These are phyloP conservation scores for Boletus eberwhitei DNA, from an alignment of 768 basidiomycete species.

Conservation along the genomic window DNA sequence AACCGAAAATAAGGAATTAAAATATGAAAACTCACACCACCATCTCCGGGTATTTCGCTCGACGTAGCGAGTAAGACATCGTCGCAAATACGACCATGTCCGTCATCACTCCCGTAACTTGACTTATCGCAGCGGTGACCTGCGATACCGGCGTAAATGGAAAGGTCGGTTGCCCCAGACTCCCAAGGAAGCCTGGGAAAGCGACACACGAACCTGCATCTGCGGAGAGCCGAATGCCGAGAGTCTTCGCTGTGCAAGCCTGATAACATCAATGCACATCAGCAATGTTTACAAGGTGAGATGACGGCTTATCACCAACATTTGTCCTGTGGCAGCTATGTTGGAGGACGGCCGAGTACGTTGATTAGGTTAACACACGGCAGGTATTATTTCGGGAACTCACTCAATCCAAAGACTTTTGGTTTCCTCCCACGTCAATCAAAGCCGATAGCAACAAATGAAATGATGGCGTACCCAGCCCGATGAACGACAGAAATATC, in stretches of 20 bases:
- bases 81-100: conserved; percentile 14
- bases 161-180: neutral
- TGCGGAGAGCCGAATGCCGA: conserved; percentile 14
- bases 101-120: conserved; percentile 1
- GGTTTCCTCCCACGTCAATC: conserved; percentile 11
- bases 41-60: conserved; percentile 13
- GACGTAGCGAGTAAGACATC: conserved; percentile 23
- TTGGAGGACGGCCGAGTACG: neutral
- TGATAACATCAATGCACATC: conserved; percentile 5
- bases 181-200: neutral
- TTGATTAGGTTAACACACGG: neutral
- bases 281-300: neutral
- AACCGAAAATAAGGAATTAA: neutral
- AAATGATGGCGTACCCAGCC: conserved; percentile 19
- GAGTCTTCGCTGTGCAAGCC: conserved; percentile 21
- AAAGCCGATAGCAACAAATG: neutral
- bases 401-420: conserved; percentile 29
- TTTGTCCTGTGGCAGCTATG: conserved; percentile 23
- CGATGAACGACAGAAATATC: conserved; percentile 17
- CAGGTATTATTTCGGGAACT: conserved; percentile 2
- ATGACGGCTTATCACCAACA: conserved; percentile 16
- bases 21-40: conserved; percentile 12
- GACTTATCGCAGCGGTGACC: conserved; percentile 15
- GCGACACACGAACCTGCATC: conserved; percentile 19
- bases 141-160: neutral